Evolutionary conservation across 2,329 filamentous ascomycete species (phyloP).

Genomic region (Dendrostoma leiphaemia): DNA sequence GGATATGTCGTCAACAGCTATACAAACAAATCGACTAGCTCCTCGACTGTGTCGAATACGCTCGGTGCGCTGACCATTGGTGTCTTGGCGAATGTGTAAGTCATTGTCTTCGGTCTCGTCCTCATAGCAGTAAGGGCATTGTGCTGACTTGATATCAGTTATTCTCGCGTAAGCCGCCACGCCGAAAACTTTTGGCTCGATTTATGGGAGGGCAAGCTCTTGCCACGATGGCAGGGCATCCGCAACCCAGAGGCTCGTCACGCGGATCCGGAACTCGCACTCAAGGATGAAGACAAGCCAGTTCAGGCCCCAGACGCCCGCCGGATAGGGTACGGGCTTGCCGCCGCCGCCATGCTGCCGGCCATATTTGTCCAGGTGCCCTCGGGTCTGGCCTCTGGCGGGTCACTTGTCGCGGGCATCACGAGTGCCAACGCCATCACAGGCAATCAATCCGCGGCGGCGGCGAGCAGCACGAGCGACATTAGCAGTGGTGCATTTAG

Average conservation of each 20-base stretch:
- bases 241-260: constrained; percentile 24
- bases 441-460: constrained; percentile 35
- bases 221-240: constrained; percentile 36
- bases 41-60: constrained; percentile 74
- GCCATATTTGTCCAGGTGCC: constrained; percentile 77
- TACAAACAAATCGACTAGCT: constrained; percentile 63
- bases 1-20: constrained; percentile 78
- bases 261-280: constrained; percentile 18
- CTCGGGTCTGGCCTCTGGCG: constrained; percentile 58
- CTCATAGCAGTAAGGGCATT: too few relatives aligned
- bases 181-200: constrained; percentile 55
- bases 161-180: constrained; percentile 64
- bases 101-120: too few relatives aligned
- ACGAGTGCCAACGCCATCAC: constrained; percentile 55
- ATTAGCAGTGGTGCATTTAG: constrained; percentile 49
- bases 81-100: constrained; percentile 66
- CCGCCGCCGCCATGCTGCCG: constrained; percentile 80
- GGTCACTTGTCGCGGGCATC: constrained; percentile 58
- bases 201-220: constrained; percentile 49
- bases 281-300: constrained; percentile 28
- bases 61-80: constrained; percentile 76
- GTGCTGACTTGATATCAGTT: too few relatives aligned
- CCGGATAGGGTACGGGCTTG: constrained; percentile 69
- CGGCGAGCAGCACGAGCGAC: constrained; percentile 24
- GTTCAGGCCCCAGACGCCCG: constrained; percentile 28